These are phyloP conservation scores for Pistacia vera DNA, from an alignment of 345 rosid species.

Conservation along the genomic window DNA sequence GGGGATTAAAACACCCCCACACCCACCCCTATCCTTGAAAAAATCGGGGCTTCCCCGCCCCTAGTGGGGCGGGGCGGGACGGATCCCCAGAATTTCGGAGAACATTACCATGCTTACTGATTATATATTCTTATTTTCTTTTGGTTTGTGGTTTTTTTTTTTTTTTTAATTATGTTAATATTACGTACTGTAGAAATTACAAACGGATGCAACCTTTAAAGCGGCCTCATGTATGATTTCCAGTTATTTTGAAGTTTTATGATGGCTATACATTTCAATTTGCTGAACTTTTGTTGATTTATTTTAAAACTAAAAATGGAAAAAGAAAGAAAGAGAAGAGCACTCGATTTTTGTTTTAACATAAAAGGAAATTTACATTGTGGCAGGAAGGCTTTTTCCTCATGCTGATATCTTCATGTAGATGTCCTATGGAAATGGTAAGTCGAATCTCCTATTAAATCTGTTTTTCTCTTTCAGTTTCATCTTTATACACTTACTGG, in stretches of 20 bases:
- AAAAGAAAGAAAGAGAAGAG: not conserved
- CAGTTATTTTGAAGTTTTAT: too few relatives aligned
- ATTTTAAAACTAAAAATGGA: not conserved
- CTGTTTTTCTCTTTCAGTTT: not conserved
- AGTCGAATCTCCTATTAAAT: not conserved
- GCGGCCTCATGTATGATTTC: too few relatives aligned
- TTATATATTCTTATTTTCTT: not conserved
- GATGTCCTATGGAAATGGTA: slow-evolving; percentile 94
- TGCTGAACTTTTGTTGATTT: not conserved
- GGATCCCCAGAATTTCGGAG: too few relatives aligned
- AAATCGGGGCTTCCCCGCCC: too few relatives aligned
- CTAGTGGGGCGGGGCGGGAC: too few relatives aligned
- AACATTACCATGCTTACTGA: too few relatives aligned
- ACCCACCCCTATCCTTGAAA: too few relatives aligned
- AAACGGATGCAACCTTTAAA: too few relatives aligned
- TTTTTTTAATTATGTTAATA: not conserved
- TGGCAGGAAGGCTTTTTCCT: slow-evolving; percentile 86
- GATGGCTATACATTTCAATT: too few relatives aligned
- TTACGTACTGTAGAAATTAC: not conserved
- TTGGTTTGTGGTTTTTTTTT: not conserved
- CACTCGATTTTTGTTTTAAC: not conserved
- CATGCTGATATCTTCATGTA: slow-evolving; percentile 76
- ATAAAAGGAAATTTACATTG: not conserved
- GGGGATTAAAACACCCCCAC: too few relatives aligned
- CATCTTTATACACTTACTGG: not conserved